Percentiles rank a stretch among this genome's conserved stretches.
Conservation (phyloP, 768 basidiomycete species). For the Suillus bovinus region DNA sequence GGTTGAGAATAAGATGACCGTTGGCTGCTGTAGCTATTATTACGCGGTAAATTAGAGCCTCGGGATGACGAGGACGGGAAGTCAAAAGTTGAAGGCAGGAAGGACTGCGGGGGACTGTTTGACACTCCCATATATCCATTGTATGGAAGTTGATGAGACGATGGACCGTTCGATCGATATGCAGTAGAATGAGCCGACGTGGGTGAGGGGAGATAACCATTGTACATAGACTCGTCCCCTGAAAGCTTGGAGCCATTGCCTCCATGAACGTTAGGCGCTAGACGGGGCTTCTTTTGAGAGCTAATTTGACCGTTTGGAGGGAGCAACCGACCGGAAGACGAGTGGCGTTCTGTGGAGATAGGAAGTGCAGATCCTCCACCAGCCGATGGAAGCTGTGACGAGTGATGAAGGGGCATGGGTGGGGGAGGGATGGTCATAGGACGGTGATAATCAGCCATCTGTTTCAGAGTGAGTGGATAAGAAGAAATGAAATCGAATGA, state of each 20-base stretch:
- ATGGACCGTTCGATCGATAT: conserved; percentile 30
- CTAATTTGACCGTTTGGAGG: conserved; percentile 25
- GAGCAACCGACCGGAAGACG: conserved; percentile 31
- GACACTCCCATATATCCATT: conserved; percentile 24
- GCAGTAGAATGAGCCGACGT: conserved; percentile 27
- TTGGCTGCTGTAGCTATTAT: conserved; percentile 23
- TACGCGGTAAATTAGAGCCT: conserved; percentile 21
- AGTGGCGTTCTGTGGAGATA: conserved; percentile 34
- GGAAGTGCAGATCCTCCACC: conserved; percentile 30
- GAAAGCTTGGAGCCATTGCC: conserved; percentile 26
- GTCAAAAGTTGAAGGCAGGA: conserved; percentile 29
- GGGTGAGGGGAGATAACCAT: conserved; percentile 33
- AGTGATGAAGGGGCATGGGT: conserved; percentile 32
- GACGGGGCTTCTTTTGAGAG: conserved; percentile 32
- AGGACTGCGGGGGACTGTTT: conserved; percentile 24
- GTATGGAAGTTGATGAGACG: conserved; percentile 29
- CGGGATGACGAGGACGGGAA: conserved; percentile 31
- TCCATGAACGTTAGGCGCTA: conserved; percentile 24
- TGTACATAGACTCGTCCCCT: conserved; percentile 32
- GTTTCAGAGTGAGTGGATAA: conserved; percentile 8
- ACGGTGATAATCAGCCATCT: conserved; percentile 34
- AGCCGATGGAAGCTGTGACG: conserved; percentile 25
- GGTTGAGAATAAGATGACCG: conserved; percentile 30
- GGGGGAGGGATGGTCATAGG: conserved; percentile 35
- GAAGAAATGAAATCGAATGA: background rate